These are phyloP conservation scores for Pyricularia sp. DNA, from an alignment of 2,329 filamentous ascomycete genomes.

Conservation along the genomic window DNA sequence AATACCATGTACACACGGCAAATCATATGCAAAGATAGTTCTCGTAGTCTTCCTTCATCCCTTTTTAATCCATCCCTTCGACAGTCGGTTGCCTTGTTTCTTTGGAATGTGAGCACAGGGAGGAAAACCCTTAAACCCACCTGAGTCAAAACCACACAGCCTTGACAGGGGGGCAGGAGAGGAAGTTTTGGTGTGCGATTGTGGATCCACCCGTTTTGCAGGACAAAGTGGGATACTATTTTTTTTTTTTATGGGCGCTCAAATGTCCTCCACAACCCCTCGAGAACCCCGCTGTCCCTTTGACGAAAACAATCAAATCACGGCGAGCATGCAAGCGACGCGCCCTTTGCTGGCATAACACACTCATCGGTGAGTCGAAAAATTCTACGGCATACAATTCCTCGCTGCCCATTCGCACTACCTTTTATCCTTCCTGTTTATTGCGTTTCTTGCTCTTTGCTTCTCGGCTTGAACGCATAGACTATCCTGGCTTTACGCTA, in stretches of 20 bases:
- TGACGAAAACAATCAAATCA: conserved; percentile 1
- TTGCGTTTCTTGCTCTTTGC: neutral
- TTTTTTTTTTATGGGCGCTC: neutral
- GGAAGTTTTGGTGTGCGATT: neutral
- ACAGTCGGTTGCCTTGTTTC: neutral
- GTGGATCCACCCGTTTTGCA: neutral
- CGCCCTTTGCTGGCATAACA: neutral
- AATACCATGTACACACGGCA: neutral
- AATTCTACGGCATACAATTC: neutral
- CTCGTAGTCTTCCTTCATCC: neutral
- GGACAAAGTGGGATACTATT: neutral
- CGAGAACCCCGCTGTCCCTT: neutral
- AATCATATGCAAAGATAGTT: too few species aligned
- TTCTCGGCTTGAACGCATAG: neutral
- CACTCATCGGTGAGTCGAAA: neutral
- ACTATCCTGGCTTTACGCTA: neutral
- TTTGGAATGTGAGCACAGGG: neutral
- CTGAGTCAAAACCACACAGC: neutral
- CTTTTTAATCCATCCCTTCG: neutral
- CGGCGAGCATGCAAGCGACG: conserved; percentile 1
- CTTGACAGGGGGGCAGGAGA: too few species aligned
- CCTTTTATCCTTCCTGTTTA: neutral
- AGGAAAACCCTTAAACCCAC: neutral
- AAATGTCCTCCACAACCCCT: neutral
- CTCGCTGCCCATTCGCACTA: neutral